Evolutionary conservation across 352 stramenopile genomes (phyloP), one percentile per base, ranked within the genome.

Genomic region (Phytophthora macrochlamydospora): DNA sequence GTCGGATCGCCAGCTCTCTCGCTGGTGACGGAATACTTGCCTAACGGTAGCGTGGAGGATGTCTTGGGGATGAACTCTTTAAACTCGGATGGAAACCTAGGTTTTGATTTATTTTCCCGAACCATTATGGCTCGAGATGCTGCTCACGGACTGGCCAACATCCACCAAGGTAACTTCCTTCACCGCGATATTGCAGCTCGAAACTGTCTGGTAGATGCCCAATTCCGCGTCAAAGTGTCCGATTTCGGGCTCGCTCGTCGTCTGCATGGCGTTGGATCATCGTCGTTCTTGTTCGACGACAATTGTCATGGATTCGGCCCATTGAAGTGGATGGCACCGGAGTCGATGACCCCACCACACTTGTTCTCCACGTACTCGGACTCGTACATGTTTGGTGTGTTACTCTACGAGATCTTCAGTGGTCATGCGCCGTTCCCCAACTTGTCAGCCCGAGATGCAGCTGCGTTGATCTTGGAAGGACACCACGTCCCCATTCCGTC

Each of bases 361-460:
- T 37, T 91, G 6, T 93, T 91, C 60, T 93, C 84, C 2, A 81
- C 71, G 13, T 81, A 81, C 33, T 91, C 85, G 13, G 85, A 93
- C 61, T 76, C 81, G 55, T 93, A 90, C 73, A 90, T 90, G 79
- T 93, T 91, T 30, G 84, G 82, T 5, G 80, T 91, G 18, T 59
- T 91, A 11, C 71, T 93, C 53, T 93, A 87, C 65, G 85, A 93
- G 54, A 87, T 91, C 33, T 93, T 91, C 59, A 89, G 73, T 33
- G 84, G 84, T 12, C 51, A 71, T 6, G 56, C 73, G 37, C 85
- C 85, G 12, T 93, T 91, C 62, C 75, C 76, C 5, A 72, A 67
- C n/a, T 48, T 89, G 32, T 79, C 79, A 9, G 67, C 82, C 7
- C 69, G 75, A n/a, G 79, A 90, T 7, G 80, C 83, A 29, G 79